Conservation (phyloP, 768 basidiomycete species). For the Scleroderma citrinum region DNA sequence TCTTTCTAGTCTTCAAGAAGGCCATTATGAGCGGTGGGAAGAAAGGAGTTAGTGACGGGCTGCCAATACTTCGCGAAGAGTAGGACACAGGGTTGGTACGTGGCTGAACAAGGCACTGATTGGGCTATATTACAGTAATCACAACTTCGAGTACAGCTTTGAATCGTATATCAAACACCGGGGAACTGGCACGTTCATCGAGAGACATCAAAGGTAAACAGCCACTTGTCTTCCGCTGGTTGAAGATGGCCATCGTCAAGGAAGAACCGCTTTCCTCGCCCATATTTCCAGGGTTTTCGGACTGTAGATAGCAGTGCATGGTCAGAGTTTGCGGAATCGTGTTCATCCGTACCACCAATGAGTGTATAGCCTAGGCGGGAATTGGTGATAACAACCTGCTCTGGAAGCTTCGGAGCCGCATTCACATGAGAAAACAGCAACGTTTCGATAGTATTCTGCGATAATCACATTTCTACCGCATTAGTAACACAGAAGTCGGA, state of each 20-base stretch:
- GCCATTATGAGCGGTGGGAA: slow-evolving; percentile 59
- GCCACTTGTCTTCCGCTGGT: slow-evolving; percentile 23
- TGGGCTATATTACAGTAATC: neutral
- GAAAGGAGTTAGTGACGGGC: slow-evolving; percentile 46
- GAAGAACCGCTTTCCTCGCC: slow-evolving; percentile 22
- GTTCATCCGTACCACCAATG: slow-evolving; percentile 11
- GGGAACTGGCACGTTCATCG: neutral
- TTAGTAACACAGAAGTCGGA: neutral
- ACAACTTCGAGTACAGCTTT: slow-evolving; percentile 1
- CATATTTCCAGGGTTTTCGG: slow-evolving; percentile 24
- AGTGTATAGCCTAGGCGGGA: slow-evolving; percentile 13
- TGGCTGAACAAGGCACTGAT: neutral
- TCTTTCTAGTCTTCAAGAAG: slow-evolving; percentile 46
- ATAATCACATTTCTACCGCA: neutral
- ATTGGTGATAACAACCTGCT: slow-evolving; percentile 9
- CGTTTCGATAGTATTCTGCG: slow-evolving; percentile 21
- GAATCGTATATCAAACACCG: neutral
- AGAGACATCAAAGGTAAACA: slow-evolving; percentile 15
- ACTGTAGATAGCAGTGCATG: slow-evolving; percentile 6
- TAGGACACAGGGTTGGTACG: slow-evolving; percentile 2
- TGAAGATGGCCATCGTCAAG: slow-evolving; percentile 13
- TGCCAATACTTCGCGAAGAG: neutral
- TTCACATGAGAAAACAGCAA: slow-evolving; percentile 16
- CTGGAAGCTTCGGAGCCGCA: slow-evolving; percentile 10
- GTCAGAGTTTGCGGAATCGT: neutral